Evolutionary conservation across 306 rosid genomes (phyloP).

Genomic region (Prunus kanzakura): DNA sequence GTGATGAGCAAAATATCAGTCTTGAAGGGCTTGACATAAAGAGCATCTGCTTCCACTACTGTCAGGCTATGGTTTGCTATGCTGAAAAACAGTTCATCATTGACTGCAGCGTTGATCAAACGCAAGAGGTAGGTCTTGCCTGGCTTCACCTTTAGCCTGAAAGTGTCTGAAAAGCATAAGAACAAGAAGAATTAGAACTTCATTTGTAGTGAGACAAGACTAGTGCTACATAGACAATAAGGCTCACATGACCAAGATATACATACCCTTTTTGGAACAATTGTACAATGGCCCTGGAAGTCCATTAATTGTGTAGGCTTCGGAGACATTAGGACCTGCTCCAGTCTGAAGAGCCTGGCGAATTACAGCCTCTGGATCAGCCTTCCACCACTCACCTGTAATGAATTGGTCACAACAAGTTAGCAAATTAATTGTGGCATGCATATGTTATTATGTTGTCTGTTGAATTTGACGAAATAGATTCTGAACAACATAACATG

Average conservation of each 20-base stretch:
- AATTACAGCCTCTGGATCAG: slow-evolving; percentile 57
- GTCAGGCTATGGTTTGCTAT: slow-evolving; percentile 71
- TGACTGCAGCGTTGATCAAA: slow-evolving; percentile 76
- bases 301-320: slow-evolving; percentile 71
- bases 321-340: slow-evolving; percentile 67
- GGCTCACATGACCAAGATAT: not conserved
- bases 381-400: slow-evolving; percentile 82
- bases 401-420: not conserved
- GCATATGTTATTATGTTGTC: not conserved
- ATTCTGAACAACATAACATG: not conserved
- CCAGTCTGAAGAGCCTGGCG: slow-evolving; percentile 64
- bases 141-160: slow-evolving; percentile 58
- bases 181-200: not conserved
- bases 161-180: slow-evolving; percentile 41
- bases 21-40: slow-evolving; percentile 54
- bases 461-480: not conserved
- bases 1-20: slow-evolving; percentile 38
- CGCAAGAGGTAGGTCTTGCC: slow-evolving; percentile 72
- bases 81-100: slow-evolving; percentile 70
- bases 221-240: not conserved
- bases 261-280: slow-evolving; percentile 49
- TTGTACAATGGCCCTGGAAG: slow-evolving; percentile 72
- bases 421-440: not conserved
- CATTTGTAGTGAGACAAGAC: not conserved
- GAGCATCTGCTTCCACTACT: slow-evolving; percentile 65